Percentiles rank a stretch among this genome's conserved stretches.
Evolutionary conservation across 148 eudicot species (phyloP).

Genomic region (Rhododendron simsii): DNA sequence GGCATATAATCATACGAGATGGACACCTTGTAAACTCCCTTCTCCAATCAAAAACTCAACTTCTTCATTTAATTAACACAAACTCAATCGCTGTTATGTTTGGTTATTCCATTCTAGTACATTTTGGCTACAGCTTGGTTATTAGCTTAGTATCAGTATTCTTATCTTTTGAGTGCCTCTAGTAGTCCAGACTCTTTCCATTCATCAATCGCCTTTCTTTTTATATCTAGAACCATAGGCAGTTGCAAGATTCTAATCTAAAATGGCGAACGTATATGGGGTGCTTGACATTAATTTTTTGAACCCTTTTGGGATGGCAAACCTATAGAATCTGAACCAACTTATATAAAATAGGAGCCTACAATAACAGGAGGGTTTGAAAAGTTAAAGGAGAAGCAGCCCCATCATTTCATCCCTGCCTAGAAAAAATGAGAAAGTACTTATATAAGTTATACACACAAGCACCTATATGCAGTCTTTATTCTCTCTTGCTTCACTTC

Average conservation of each 20-base stretch:
- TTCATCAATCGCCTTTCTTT: not conserved
- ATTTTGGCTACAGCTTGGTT: no score
- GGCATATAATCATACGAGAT: not conserved
- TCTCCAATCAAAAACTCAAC: not conserved
- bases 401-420: not conserved
- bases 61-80: no score
- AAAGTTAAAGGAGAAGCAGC: not conserved
- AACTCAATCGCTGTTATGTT: no score
- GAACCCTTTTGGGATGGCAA: not conserved
- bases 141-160: not conserved
- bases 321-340: not conserved
- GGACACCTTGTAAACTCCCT: not conserved
- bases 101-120: no score
- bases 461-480: no score
- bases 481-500: no score
- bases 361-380: not conserved
- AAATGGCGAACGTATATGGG: not conserved
- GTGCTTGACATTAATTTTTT: not conserved
- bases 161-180: not conserved
- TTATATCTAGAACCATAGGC: not conserved
- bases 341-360: not conserved
- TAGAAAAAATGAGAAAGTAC: not conserved
- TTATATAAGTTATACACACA: not conserved
- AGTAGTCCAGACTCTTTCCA: not conserved
- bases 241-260: not conserved